Conservation (phyloP, 345 rosid species). For the Lepidium didymum region DNA sequence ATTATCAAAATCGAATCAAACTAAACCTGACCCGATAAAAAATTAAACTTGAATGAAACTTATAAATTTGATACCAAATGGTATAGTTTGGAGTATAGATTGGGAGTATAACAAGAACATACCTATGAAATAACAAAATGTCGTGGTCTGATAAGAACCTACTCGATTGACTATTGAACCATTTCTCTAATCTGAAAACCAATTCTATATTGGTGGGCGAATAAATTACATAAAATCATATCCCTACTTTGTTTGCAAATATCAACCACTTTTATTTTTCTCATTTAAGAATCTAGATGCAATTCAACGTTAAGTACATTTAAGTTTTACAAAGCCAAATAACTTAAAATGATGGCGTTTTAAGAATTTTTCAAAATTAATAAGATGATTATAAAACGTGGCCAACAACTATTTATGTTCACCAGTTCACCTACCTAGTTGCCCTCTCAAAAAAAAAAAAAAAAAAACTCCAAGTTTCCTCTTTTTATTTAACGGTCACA, state of each 20-base stretch:
- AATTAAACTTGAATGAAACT: too few species aligned
- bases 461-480: neutral
- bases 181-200: neutral
- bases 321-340: neutral
- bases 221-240: neutral
- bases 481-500: conserved; percentile 28
- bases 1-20: too few species aligned
- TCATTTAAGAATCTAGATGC: conserved; percentile 18
- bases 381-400: conserved; percentile 19
- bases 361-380: neutral
- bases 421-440: conserved; percentile 22
- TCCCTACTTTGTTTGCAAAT: neutral
- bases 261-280: neutral
- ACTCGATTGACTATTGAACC: neutral
- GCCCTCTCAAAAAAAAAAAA: neutral
- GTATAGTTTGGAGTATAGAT: too few species aligned
- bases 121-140: too few species aligned
- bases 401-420: conserved; percentile 22
- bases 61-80: too few species aligned
- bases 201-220: neutral
- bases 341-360: neutral
- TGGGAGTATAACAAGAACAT: too few species aligned
- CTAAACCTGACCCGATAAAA: too few species aligned
- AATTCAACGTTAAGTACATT: conserved; percentile 19
- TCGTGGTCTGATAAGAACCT: neutral